These are phyloP conservation scores for Bretschneidera sinensis DNA, from an alignment of 345 rosid genomes.

Conservation along the genomic window DNA sequence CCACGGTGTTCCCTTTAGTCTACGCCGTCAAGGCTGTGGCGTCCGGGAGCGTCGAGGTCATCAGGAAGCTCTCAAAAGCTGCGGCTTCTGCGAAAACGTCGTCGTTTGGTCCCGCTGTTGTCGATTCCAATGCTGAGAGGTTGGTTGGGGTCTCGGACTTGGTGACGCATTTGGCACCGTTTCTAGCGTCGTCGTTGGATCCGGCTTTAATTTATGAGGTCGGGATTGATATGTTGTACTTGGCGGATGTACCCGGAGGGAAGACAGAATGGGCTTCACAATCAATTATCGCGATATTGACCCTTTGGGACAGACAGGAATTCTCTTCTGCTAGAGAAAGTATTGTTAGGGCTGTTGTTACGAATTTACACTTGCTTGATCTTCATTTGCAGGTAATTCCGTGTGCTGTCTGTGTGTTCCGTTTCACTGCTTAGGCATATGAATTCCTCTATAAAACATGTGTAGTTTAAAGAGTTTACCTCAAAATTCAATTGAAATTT, in stretches of 20 bases:
- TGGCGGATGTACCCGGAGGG: conserved; percentile 98
- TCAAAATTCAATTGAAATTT: too few species aligned
- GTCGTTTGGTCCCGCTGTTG: conserved; percentile 25
- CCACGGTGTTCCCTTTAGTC: conserved; percentile 82
- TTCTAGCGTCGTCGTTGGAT: conserved; percentile 87
- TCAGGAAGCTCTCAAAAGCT: conserved; percentile 71
- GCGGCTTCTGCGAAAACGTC: too few species aligned
- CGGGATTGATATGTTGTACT: conserved; percentile 86
- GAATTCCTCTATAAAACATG: too few species aligned
- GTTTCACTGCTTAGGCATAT: too few species aligned
- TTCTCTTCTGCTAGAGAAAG: conserved; percentile 98
- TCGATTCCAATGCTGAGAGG: conserved; percentile 84
- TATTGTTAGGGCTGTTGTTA: conserved; percentile 92
- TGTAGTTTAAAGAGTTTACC: too few species aligned
- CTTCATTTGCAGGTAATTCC: conserved; percentile 90
- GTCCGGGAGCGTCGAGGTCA: conserved; percentile 73
- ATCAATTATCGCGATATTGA: conserved; percentile 87
- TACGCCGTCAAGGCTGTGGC: conserved; percentile 89
- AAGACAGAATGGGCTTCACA: conserved; percentile 98
- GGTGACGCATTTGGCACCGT: conserved; percentile 84
- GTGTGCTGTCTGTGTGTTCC: too few species aligned
- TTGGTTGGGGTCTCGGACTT: conserved; percentile 81
- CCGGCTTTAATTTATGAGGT: conserved; percentile 95
- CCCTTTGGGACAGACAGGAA: conserved; percentile 98
- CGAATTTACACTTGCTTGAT: conserved; percentile 88